Conservation (phyloP, 257 asterid species). For the Solanum etuberosum region DNA sequence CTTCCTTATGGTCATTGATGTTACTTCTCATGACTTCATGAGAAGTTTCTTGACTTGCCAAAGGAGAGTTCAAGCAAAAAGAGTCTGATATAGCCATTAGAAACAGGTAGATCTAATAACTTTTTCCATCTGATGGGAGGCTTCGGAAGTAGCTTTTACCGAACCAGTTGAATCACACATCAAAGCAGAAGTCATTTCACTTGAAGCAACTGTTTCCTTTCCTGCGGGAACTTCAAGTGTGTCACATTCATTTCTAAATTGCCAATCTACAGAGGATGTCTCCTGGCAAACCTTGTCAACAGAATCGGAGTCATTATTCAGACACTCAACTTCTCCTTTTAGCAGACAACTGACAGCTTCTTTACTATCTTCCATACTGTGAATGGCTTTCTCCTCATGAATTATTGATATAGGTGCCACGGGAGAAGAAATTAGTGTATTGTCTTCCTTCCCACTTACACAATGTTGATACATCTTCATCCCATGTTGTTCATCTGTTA, state of each 20-base stretch:
- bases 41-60: background rate
- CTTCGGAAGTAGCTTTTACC: background rate
- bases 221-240: background rate
- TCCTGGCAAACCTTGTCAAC: background rate
- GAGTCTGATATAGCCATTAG: background rate
- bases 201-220: background rate
- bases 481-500: background rate
- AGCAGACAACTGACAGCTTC: background rate
- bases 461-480: background rate
- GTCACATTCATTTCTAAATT: background rate
- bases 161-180: background rate
- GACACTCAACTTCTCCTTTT: background rate
- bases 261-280: background rate
- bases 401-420: background rate
- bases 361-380: background rate
- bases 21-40: background rate
- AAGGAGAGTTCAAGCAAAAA: background rate
- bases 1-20: background rate
- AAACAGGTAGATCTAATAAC: background rate
- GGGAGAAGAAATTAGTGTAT: background rate
- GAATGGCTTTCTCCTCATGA: background rate
- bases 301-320: background rate
- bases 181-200: conserved; percentile 1
- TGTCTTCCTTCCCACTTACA: background rate
- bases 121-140: background rate